phyloP scores from a whole-genome alignment of 768 basidiomycete species.

The Phlebiopsis gigantea region DNA sequence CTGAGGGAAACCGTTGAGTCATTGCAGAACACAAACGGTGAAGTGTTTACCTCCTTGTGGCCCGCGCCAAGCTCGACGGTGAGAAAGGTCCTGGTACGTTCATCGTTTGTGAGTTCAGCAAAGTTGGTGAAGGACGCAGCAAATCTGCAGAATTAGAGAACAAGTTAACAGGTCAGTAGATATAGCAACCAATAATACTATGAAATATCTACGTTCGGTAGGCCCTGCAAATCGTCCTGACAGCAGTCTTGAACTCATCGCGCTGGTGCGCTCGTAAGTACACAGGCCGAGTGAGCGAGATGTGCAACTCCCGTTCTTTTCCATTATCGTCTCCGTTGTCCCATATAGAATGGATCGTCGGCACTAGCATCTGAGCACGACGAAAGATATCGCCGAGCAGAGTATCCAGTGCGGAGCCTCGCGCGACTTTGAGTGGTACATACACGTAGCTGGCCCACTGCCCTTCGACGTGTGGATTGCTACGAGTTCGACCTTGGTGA shows the following conservation, averaged over 20 bases:
- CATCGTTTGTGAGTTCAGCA: slow-evolving; percentile 72
- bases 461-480: slow-evolving; percentile 77
- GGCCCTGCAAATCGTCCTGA: slow-evolving; percentile 40
- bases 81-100: slow-evolving; percentile 75
- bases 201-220: neutral
- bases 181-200: no score
- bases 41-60: slow-evolving; percentile 62
- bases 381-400: slow-evolving; percentile 41
- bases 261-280: slow-evolving; percentile 77
- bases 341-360: slow-evolving; percentile 44
- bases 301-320: slow-evolving; percentile 52
- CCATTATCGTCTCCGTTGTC: slow-evolving; percentile 11
- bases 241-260: slow-evolving; percentile 60
- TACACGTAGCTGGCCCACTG: slow-evolving; percentile 82
- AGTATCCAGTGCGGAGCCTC: slow-evolving; percentile 37
- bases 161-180: neutral
- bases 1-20: slow-evolving; percentile 34
- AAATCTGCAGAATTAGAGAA: slow-evolving; percentile 43
- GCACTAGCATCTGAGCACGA: slow-evolving; percentile 39
- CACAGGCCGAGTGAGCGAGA: slow-evolving; percentile 81
- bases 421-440: slow-evolving; percentile 49
- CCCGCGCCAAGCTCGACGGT: slow-evolving; percentile 82
- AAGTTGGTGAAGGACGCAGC: slow-evolving; percentile 66
- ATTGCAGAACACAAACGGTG: neutral
- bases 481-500: slow-evolving; percentile 81